phyloP scores from a whole-genome alignment of 345 rosid genomes.

The Ceriops decandra region DNA sequence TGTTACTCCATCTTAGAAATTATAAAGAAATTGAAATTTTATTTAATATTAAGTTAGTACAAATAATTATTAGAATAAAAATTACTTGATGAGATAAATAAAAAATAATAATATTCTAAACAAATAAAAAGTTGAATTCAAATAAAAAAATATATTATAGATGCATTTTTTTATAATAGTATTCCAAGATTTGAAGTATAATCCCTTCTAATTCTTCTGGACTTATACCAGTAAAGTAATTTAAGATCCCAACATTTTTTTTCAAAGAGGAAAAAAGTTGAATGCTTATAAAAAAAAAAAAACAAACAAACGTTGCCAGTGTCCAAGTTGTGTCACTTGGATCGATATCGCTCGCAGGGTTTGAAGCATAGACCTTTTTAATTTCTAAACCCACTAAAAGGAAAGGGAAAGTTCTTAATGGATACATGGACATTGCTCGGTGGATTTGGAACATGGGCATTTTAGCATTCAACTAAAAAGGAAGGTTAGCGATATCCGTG shows the following conservation, averaged over 20 bases:
- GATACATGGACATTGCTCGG: no score
- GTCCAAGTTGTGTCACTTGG: not conserved
- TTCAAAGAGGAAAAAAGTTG: not conserved
- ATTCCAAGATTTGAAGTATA: slow-evolving; percentile 45
- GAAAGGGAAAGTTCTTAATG: no score
- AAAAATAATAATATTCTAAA: no score
- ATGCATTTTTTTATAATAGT: slow-evolving; percentile 59
- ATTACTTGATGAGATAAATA: no score
- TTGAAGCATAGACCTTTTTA: not conserved
- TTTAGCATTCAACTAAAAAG: not conserved
- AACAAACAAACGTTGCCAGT: not conserved
- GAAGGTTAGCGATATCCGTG: not conserved
- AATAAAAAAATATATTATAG: slow-evolving; percentile 50
- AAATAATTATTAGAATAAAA: no score
- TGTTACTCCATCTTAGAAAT: no score
- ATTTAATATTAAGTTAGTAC: no score
- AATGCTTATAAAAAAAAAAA: not conserved
- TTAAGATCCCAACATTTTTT: not conserved
- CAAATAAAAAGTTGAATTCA: slow-evolving; percentile 15
- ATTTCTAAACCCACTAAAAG: no score
- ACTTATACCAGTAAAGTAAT: slow-evolving; percentile 37
- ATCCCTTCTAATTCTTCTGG: slow-evolving; percentile 39
- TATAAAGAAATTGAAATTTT: not conserved
- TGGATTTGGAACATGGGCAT: not conserved
- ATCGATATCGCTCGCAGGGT: no score